Base-by-base conservation (phyloP, 805 yeast species). In the Candida alai region DNA sequence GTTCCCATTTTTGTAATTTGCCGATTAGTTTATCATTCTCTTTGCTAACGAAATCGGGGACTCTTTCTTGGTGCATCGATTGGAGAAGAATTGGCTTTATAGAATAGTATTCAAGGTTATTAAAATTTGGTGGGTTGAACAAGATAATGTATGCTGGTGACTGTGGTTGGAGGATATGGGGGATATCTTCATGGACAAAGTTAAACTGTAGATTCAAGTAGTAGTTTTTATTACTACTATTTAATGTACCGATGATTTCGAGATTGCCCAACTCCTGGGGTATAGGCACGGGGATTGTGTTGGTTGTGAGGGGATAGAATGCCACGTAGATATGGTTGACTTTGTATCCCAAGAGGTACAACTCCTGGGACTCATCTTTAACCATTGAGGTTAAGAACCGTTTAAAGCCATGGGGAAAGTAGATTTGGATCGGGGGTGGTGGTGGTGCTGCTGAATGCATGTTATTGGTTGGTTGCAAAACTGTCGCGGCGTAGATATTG, bases 41-140 rank as follows among this genome's bases (percentile, higher is more conserved):
- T 20, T 19, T 12, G 10, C 12, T 26, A 17, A 24, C 1, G 40
- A 15, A 6, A 36, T 20, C 10, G 19, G 25, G n/a, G n/a, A n/a
- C n/a, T 19, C 24, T 21, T 11, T 41, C 48, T 11, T 37, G 40
- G 2, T 54, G 58, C 44, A 69, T 67, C 3, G 73, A 68, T 42
- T 80, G 81, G 7, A 88, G 67, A 3, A 76, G 60, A 3, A 87
- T 83, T 0, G 96, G 94, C n/a, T 69, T 62, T 3, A 80, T 52
- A 0, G 96, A 80, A 43, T 76, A 82, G 52, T 84, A 86, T 44
- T 88, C 95, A 67, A 89, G 68, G 39, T 74, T 71, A 19, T 67
- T 68, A 13, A 82, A 75, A 28, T 73, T 70, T 0, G 97, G 97
- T 1, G 93, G 82, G 17, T 73, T 72, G 51, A 76, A 88, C n/a